Evolutionary conservation across 192 early-diverging fungal species (phyloP), one percentile per base, ranked within the genome.

Genomic region (Backusella psychrophila): DNA sequence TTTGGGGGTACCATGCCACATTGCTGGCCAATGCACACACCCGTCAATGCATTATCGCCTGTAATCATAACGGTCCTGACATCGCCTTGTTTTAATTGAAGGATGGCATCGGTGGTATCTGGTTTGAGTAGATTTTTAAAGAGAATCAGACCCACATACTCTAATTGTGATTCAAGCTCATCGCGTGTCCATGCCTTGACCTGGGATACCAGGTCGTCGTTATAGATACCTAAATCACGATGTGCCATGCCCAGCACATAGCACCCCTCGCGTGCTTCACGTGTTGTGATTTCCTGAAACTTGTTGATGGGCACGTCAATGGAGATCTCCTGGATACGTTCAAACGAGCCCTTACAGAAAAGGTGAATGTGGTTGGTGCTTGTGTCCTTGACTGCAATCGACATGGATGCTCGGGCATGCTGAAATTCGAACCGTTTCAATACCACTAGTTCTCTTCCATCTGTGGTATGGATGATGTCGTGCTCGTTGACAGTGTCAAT

Each of bases 341-440:
- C 89, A 80, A 89, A 92, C 1, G 90, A 92, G 3, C 91, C 89
- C 75, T 92, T 92, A 78, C 88, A 79, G 80, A 90, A 92, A 6
- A 89, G 82, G 65, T 88, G 85, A 19, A 86, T 9, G 19, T 85
- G 76, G 6, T 78, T 70, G 2, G 83, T 79, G 14, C 75, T 80
- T 9, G 71, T 75, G 66, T 92, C 89, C 26, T 76, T 70, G 5
- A 91, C 78, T 11, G 87, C 79, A 21, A 87, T 87, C 0, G 87
- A 85, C 91, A 93, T 93, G 71, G 88, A 90, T n/a, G 86, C 87
- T 5, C 90, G 85, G 6, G 85, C 85, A 66, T 90, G 88, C 26
- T 87, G 87, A 84, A 93, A 93, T 63, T 92, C 91, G 52, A 90
- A 92, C 12, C 92, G 82, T 66, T 88, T 82, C 6, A 91, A 44